phyloP scores from a whole-genome alignment of 2,329 filamentous ascomycete genomes.

The Anisogramma anomala region DNA sequence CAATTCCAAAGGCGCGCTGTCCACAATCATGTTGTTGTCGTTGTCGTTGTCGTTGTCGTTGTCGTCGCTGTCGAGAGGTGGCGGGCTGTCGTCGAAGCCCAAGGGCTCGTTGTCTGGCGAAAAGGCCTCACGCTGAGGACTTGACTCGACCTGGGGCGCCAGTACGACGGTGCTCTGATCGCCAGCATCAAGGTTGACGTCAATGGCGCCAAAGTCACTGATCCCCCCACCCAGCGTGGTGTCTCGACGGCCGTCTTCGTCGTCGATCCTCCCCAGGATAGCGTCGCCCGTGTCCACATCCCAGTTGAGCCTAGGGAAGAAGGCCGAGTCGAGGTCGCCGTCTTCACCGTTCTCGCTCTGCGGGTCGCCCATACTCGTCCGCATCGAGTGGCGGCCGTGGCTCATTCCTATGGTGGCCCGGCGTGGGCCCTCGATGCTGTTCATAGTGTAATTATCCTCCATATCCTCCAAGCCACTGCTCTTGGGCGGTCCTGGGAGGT shows the following conservation, averaged over 20 bases:
- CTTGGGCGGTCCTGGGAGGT: constrained; percentile 40
- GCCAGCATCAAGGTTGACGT: constrained; percentile 33
- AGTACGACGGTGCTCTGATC: constrained; percentile 44
- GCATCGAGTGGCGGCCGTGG: constrained; percentile 32
- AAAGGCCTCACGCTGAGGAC: constrained; percentile 11
- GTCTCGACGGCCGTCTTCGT: constrained; percentile 29
- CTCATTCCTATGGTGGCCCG: constrained; percentile 28
- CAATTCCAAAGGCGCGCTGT: constrained; percentile 4
- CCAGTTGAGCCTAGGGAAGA: constrained; percentile 37
- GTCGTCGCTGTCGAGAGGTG: background rate
- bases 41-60: constrained; percentile 14
- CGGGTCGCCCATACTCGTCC: constrained; percentile 36
- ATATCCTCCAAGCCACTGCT: constrained; percentile 42
- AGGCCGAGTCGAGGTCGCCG: constrained; percentile 36
- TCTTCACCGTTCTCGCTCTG: constrained; percentile 31
- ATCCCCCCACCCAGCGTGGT: constrained; percentile 30
- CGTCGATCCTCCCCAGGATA: constrained; percentile 30
- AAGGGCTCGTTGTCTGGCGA: constrained; percentile 21
- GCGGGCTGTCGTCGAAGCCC: constrained; percentile 6
- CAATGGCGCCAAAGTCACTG: constrained; percentile 39
- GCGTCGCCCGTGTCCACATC: constrained; percentile 30
- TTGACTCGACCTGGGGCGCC: constrained; percentile 22
- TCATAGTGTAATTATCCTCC: constrained; percentile 41
- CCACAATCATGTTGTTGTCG: constrained; percentile 3
- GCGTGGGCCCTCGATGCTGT: constrained; percentile 49